These are phyloP conservation scores for Austropuccinia psidii DNA, from an alignment of 1,284 basidiomycete species.

Conservation along the genomic window DNA sequence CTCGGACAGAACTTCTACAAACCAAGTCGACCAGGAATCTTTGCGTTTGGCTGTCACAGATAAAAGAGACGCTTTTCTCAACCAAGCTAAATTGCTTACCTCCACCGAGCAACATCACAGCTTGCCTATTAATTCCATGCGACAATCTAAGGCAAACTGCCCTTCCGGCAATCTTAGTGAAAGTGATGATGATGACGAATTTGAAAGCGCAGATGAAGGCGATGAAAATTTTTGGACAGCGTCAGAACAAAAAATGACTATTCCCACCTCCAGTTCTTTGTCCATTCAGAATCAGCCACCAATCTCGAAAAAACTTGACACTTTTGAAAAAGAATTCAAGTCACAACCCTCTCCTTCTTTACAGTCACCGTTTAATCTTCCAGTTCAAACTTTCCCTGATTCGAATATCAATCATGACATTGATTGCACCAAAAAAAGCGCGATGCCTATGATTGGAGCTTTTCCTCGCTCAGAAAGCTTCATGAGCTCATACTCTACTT, in stretches of 20 bases:
- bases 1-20: no score
- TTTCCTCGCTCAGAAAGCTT: conserved; percentile 30
- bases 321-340: neutral
- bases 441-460: conserved; percentile 17
- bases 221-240: conserved; percentile 22
- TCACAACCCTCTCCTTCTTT: no score
- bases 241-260: neutral
- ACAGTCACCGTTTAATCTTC: no score
- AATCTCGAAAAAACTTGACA: neutral
- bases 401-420: no score
- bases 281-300: neutral
- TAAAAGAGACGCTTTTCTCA: no score
- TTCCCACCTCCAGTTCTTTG: neutral
- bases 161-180: neutral
- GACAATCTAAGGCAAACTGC: neutral
- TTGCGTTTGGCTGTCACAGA: no score
- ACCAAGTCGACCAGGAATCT: no score
- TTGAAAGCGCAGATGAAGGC: conserved; percentile 34
- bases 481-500: neutral
- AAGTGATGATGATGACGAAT: conserved; percentile 17
- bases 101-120: neutral
- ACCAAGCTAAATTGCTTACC: no score
- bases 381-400: neutral
- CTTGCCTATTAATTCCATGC: neutral
- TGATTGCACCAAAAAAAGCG: neutral